phyloP scores from a whole-genome alignment of 2,329 filamentous ascomycete species.

The Rhynchosporium agropyri region DNA sequence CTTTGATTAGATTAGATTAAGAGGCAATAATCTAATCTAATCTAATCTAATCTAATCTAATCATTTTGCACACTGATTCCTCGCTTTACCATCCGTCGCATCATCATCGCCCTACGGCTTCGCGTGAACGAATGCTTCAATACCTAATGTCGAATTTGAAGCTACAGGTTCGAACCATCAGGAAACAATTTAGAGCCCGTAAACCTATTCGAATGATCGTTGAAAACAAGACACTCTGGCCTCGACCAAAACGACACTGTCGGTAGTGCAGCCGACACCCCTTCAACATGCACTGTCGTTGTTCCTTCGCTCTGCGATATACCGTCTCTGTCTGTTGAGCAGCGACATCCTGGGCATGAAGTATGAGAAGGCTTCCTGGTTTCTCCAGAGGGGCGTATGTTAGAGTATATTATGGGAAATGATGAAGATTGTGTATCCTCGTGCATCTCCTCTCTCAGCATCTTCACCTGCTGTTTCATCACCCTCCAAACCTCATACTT shows the following conservation, averaged over 20 bases:
- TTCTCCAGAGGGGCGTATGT: not conserved
- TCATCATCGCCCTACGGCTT: no score
- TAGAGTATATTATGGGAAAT: not conserved
- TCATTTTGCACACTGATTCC: no score
- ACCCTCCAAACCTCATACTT: conserved; percentile 20
- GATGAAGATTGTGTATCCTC: not conserved
- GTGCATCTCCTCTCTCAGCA: conserved; percentile 19
- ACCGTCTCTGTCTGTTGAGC: not conserved
- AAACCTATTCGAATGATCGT: not conserved
- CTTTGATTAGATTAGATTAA: no score
- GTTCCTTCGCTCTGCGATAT: no score
- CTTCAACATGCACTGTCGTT: not conserved
- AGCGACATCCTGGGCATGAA: not conserved
- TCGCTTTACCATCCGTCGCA: no score
- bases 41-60: no score
- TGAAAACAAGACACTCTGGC: conserved; percentile 7
- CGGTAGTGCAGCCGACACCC: not conserved
- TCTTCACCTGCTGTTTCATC: conserved; percentile 21
- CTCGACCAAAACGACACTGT: not conserved
- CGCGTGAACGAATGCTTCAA: no score
- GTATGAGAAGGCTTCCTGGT: not conserved
- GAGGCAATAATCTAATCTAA: no score
- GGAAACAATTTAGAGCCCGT: not conserved
- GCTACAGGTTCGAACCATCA: not conserved
- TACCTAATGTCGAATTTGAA: not conserved